Evolutionary conservation across 1,139 yeast genomes (phyloP).

Genomic region (Suhomyces yuchorum): DNA sequence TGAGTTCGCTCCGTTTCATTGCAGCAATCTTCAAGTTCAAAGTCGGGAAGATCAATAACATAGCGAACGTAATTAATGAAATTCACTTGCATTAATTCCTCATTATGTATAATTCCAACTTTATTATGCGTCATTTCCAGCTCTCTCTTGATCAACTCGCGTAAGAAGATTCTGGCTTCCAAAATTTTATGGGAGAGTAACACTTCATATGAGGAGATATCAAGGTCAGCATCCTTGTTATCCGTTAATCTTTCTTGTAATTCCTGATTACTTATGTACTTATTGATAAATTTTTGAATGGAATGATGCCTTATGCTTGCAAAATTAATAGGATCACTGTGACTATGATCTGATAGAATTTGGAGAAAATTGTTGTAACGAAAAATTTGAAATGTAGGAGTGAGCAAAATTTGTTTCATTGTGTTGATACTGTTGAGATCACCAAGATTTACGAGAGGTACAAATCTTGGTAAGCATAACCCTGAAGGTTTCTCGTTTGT

Average conservation of each 20-base stretch:
- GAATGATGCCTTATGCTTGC: conserved; percentile 44
- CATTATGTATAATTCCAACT: conserved; percentile 24
- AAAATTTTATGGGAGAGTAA: conserved; percentile 37
- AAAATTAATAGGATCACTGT: conserved; percentile 45
- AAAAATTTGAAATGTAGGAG: conserved; percentile 37
- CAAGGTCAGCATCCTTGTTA: conserved; percentile 16
- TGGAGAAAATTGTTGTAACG: conserved; percentile 41
- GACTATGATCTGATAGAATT: conserved; percentile 35
- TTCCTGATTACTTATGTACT: conserved; percentile 14
- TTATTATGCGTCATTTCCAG: conserved; percentile 5
- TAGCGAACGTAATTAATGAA: conserved; percentile 43
- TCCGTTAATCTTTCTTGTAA: conserved; percentile 3
- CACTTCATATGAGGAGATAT: conserved; percentile 33
- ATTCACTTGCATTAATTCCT: conserved; percentile 44
- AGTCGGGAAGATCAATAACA: conserved; percentile 35
- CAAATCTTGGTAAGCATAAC: conserved; percentile 20
- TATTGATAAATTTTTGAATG: conserved; percentile 35
- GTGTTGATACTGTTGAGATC: conserved; percentile 29
- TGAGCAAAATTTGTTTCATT: conserved; percentile 25
- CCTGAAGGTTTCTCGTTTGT: conserved; percentile 6
- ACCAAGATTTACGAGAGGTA: conserved; percentile 28
- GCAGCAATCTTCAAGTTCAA: conserved; percentile 19
- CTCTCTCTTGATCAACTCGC: conserved; percentile 26
- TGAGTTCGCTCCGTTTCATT: conserved; percentile 30
- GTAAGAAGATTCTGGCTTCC: conserved; percentile 30